Percentiles rank a stretch among this genome's conserved stretches.
Evolutionary conservation across 441 rosid genomes (phyloP).

Genomic region (California macrophylla): DNA sequence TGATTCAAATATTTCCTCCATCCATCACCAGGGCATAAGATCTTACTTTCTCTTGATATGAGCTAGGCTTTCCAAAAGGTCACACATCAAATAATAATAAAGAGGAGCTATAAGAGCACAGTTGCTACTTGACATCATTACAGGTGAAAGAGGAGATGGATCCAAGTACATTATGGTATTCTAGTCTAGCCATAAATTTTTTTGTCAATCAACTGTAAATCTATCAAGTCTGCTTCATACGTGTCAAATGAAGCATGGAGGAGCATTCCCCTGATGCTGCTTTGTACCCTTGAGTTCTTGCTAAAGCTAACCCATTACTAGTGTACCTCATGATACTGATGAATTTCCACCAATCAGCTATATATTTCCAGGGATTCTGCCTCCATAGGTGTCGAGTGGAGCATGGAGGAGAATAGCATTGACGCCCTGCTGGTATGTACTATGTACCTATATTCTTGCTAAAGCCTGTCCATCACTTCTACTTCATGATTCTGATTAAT

Average conservation of each 20-base stretch:
- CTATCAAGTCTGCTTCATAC: not conserved
- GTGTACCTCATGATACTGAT: too few relatives aligned
- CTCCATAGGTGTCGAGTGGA: not conserved
- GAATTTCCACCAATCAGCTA: not conserved
- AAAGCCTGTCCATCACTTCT: not conserved
- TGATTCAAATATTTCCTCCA: constrained; percentile 5
- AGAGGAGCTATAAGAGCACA: not conserved
- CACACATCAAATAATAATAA: not conserved
- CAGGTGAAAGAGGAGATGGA: not conserved
- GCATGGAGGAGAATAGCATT: not conserved
- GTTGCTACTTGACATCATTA: not conserved
- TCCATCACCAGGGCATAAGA: constrained; percentile 1
- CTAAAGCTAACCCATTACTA: too few relatives aligned
- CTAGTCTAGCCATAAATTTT: not conserved
- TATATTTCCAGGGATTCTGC: not conserved
- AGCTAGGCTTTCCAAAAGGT: not conserved
- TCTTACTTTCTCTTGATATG: not conserved
- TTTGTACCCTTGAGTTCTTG: not conserved
- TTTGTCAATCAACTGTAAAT: not conserved
- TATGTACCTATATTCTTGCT: too few relatives aligned
- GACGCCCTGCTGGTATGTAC: too few relatives aligned
- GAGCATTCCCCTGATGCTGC: not conserved
- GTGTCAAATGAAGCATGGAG: not conserved
- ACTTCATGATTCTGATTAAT: not conserved
- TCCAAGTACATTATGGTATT: not conserved